Base-by-base conservation (phyloP, 108 stramenopile species). In the Discostella stelligeroides region DNA sequence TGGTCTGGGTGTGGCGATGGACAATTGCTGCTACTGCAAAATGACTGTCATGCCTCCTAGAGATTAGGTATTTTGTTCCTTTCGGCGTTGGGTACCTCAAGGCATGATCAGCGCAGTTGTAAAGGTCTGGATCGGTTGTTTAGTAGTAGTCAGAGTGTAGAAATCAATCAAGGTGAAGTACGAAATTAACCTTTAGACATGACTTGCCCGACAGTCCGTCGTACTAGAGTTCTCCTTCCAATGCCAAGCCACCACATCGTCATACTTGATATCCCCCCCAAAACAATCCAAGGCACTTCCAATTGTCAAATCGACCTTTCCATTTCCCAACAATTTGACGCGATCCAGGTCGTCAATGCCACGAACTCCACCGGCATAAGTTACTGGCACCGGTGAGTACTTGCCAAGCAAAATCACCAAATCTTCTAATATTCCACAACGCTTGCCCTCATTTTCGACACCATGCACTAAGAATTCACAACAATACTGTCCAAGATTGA, bases 381-480 rank as follows among this genome's bases (percentile, higher is more conserved):
- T 99, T 5, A 98, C 97, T 13, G 94, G 91, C 10, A 98, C 77
- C 24, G 96, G 93, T 8, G 92, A 95, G 64, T 81, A 65, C 41
- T 90, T 80, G 0, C 96, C 97, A 18, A 99, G 83, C 47, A 96
- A 58, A 10, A 46, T 68, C 29, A 99, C 98, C 28, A 99, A 76
- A 74, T 96, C 97, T 72, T 92, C 90, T 57, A 97, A 71, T 47
- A 99, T 96, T 2, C 98, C 98, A 55, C 91, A 93, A 60, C 92
- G 85, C 66, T 89, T 95, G 14, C 98, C 98, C 84, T 99, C 98
- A 21, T 96, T 97, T 53, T 99, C 98, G 4, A 99, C 98, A 0
- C 97, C 98, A 75, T 99, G 98, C 0, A 99, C 97, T 53, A 99
- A 67, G 62, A 98, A 97, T 84, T 98, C 98, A 56, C 86, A 91